phyloP scores from a whole-genome alignment of 495 filamentous ascomycete genomes.

The Elasticomyces elasticus region DNA sequence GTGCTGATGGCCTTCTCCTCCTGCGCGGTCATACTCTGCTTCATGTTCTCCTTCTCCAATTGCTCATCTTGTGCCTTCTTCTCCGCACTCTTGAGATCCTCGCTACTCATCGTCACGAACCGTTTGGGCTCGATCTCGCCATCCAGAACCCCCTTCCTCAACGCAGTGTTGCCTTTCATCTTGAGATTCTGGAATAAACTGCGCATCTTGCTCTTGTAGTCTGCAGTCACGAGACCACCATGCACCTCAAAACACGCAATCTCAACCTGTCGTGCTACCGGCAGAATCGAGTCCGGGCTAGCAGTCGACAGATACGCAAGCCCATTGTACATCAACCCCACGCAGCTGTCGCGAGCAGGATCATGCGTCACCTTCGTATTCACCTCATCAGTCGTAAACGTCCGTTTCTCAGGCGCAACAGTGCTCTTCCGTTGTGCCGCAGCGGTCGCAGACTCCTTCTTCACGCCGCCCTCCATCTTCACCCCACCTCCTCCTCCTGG shows the following conservation, averaged over 20 bases:
- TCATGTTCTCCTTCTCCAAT: constrained; percentile 84
- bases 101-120: constrained; percentile 64
- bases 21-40: constrained; percentile 84
- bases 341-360: constrained; percentile 62
- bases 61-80: constrained; percentile 55
- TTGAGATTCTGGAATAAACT: constrained; percentile 89
- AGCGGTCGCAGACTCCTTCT: constrained; percentile 19
- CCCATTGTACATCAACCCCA: constrained; percentile 86
- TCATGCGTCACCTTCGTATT: constrained; percentile 61
- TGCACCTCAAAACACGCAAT: constrained; percentile 54
- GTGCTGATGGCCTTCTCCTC: constrained; percentile 71
- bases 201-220: constrained; percentile 78
- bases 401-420: constrained; percentile 68
- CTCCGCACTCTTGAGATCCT: constrained; percentile 70
- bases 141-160: constrained; percentile 63
- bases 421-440: constrained; percentile 42
- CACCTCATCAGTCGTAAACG: constrained; percentile 68
- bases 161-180: constrained; percentile 69
- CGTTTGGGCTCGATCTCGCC: constrained; percentile 59
- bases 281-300: constrained; percentile 46
- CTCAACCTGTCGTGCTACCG: constrained; percentile 63
- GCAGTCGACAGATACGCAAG: constrained; percentile 52
- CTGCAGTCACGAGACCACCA: constrained; percentile 54
- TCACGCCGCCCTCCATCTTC: constrained; percentile 6
- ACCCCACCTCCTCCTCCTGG: too few species aligned